Conservation (phyloP, 2,329 filamentous ascomycete species). For the Xylariales sp. region DNA sequence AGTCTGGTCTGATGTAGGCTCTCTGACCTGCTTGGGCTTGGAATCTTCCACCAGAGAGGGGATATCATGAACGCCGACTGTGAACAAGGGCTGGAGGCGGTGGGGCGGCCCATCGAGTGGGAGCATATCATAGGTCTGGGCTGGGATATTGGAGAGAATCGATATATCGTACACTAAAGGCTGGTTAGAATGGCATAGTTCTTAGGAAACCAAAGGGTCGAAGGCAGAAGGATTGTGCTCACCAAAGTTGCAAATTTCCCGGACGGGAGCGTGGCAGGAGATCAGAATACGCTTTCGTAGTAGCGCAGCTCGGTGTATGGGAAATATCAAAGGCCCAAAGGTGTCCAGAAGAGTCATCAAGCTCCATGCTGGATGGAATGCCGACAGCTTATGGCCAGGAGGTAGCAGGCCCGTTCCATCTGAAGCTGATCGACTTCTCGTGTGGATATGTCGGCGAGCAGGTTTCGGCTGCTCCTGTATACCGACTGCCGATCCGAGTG, state of each 20-base stretch:
- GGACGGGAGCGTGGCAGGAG: constrained; percentile 80
- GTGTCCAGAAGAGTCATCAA: constrained; percentile 71
- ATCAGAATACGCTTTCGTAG: constrained; percentile 85
- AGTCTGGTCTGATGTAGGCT: constrained; percentile 22
- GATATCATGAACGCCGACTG: constrained; percentile 90
- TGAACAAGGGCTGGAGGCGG: constrained; percentile 80
- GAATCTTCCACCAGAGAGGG: constrained; percentile 65
- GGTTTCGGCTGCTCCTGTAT: constrained; percentile 30
- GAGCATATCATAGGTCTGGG: constrained; percentile 67
- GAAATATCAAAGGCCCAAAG: constrained; percentile 89
- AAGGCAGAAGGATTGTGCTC: too few species aligned
- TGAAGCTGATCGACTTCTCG: constrained; percentile 55
- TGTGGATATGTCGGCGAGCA: constrained; percentile 36
- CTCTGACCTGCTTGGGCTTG: constrained; percentile 35
- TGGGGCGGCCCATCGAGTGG: constrained; percentile 56
- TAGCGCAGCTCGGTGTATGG: constrained; percentile 81
- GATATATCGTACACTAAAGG: constrained; percentile 82
- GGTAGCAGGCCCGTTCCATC: constrained; percentile 56
- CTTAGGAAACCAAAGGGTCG: too few species aligned
- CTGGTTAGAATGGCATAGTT: constrained; percentile 16
- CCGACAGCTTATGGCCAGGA: constrained; percentile 63
- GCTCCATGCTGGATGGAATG: constrained; percentile 82
- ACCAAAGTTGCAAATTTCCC: constrained; percentile 87
- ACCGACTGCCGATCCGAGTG: constrained; percentile 45
- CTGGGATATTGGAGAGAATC: constrained; percentile 84